Conservation (phyloP, 177 flowering plant species). For the Vitis hybrid region DNA sequence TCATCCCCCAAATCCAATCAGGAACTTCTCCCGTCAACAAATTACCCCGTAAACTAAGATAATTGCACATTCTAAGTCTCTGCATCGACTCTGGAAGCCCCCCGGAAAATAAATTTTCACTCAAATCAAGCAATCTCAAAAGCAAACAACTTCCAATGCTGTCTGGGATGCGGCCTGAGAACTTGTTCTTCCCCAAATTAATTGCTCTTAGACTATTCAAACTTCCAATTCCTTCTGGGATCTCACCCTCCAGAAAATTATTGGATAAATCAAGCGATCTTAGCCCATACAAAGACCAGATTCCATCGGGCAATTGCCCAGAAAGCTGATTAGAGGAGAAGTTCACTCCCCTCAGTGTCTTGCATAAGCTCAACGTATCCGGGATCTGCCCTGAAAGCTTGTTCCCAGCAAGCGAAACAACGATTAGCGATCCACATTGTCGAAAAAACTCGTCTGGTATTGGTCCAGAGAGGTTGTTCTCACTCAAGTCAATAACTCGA, state of each 20-base stretch:
- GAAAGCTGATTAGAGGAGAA: constrained; percentile 72
- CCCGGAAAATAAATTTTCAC: constrained; percentile 67
- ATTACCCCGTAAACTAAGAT: constrained; percentile 55
- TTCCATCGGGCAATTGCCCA: constrained; percentile 52
- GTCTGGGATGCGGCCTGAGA: constrained; percentile 62
- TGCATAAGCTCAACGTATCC: constrained; percentile 57
- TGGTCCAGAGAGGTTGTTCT: constrained; percentile 64
- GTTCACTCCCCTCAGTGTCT: constrained; percentile 46
- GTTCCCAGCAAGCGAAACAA: constrained; percentile 69
- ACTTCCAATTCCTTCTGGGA: constrained; percentile 55
- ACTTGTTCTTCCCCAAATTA: constrained; percentile 48
- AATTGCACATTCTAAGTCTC: constrained; percentile 55
- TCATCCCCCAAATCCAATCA: constrained; percentile 74
- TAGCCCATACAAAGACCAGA: constrained; percentile 68
- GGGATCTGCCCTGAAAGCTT: constrained; percentile 67
- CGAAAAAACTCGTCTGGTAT: constrained; percentile 68
- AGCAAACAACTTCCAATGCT: constrained; percentile 67
- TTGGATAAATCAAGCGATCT: constrained; percentile 70
- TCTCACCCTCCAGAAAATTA: constrained; percentile 69
- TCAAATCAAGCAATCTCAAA: constrained; percentile 62
- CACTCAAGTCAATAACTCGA: constrained; percentile 63
- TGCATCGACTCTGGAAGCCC: constrained; percentile 64
- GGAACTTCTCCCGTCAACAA: constrained; percentile 63
- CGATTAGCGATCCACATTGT: constrained; percentile 66
- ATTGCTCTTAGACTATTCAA: constrained; percentile 52